Evolutionary conservation across 768 basidiomycete genomes (phyloP), one percentile per base, ranked within the genome.

Genomic region (Leccinum obscurum): DNA sequence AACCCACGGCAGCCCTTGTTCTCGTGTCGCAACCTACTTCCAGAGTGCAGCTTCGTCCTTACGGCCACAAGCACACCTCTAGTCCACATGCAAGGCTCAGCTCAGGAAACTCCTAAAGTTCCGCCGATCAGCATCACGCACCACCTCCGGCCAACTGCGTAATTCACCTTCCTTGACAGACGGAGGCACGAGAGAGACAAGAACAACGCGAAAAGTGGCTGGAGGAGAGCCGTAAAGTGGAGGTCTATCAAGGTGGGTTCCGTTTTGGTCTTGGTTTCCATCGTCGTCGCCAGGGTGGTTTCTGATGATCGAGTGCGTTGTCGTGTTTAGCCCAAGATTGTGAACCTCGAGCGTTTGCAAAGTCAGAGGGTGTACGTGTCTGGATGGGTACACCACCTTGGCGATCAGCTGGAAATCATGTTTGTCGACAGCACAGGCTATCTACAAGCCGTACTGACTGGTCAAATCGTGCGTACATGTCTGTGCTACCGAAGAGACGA

Each of bases 391-490:
- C 95, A 98, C 76, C 88, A 95, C 68, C 81, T 92, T 58, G 89
- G 97, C 55, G 83, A 88, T 63, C 97, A 99, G 73, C 95, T 95
- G 66, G 94, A 86, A 54, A 91, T 98, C 72, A 93, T 91, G 66
- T 99, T 99, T 75, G 74, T 98, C 62, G 88, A 99, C 69, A 96
- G 97, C 9, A 96, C 94, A 17, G 96, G 95, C 7, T 96, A 92
- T 74, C 81, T 98, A 10, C 97, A 99, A 74, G 83, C 85, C 54
- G 81, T 99, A 20, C 80, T 99, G 11, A 86, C 91, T 35, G 96
- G 95, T 50, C 82, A 81, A 64, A 83, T 91, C 52, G 94, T 95
- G 71, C 65, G 88, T 67, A 28, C 59, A 51, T 26, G 10, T 30
- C 20, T n/a, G 6, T 26, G 39, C 6, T 13, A 48, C 28, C 56